Conservation (phyloP, 768 basidiomycete species). For the Rhodosporidiobolus sp. region DNA sequence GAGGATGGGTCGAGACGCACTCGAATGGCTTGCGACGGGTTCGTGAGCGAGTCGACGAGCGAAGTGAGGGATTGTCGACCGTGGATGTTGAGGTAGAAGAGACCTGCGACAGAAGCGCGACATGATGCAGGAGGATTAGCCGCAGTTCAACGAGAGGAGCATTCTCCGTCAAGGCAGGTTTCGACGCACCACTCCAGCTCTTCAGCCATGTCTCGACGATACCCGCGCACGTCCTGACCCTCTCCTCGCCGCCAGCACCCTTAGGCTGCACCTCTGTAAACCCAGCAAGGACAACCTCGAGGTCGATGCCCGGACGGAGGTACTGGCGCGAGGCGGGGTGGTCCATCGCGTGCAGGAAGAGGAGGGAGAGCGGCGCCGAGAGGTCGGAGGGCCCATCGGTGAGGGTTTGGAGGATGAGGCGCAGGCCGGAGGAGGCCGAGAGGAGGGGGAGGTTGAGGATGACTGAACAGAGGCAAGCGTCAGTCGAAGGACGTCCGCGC, state of each 20-base stretch:
- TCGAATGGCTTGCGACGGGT: slow-evolving; percentile 80
- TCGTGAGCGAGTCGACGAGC: slow-evolving; percentile 75
- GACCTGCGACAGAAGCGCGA: no score
- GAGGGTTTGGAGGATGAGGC: slow-evolving; percentile 77
- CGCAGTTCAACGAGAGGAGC: no score
- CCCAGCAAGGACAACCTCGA: slow-evolving; percentile 86
- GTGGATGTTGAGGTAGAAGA: slow-evolving; percentile 91
- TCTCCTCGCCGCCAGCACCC: slow-evolving; percentile 69
- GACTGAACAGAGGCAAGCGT: slow-evolving; percentile 55
- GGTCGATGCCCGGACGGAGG: slow-evolving; percentile 74
- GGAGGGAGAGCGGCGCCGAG: slow-evolving; percentile 63
- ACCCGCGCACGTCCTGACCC: slow-evolving; percentile 71
- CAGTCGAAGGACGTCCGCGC: no score
- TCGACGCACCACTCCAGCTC: slow-evolving; percentile 81
- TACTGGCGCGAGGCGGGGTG: slow-evolving; percentile 75
- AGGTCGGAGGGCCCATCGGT: slow-evolving; percentile 57
- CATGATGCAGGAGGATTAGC: no score
- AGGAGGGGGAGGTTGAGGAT: slow-evolving; percentile 83
- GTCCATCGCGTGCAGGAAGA: slow-evolving; percentile 80
- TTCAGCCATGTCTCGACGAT: slow-evolving; percentile 78
- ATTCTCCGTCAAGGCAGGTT: no score
- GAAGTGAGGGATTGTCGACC: slow-evolving; percentile 77
- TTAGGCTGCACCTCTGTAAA: slow-evolving; percentile 92
- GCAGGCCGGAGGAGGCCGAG: slow-evolving; percentile 73
- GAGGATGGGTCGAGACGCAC: slow-evolving; percentile 53